Percentiles rank a stretch among this genome's conserved stretches.
Evolutionary conservation across 2,329 filamentous ascomycete species (phyloP).

Genomic region (Thelonectria blattea): DNA sequence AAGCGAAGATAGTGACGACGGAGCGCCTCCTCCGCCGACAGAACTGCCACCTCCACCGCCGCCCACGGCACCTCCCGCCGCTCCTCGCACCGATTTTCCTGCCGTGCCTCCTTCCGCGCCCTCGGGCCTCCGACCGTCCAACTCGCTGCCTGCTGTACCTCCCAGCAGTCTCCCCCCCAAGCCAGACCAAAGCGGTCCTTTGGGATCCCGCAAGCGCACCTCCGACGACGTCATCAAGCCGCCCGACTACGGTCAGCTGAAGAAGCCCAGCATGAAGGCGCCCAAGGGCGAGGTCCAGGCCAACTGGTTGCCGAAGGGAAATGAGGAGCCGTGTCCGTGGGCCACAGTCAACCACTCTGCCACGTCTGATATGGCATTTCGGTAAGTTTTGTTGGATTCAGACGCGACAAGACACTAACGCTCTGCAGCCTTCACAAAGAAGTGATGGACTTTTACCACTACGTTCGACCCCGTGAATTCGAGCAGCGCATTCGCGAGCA

Average conservation of each 20-base stretch:
- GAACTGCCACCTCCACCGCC: conserved; percentile 29
- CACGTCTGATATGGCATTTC: conserved; percentile 59
- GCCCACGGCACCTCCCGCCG: conserved; percentile 7
- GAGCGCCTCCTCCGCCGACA: conserved; percentile 25
- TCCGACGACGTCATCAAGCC: conserved; percentile 70
- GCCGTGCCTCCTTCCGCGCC: conserved; percentile 16
- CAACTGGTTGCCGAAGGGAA: conserved; percentile 56
- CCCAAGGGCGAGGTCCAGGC: conserved; percentile 56
- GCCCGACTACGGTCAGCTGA: conserved; percentile 58
- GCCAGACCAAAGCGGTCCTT: conserved; percentile 47
- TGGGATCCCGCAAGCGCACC: conserved; percentile 77
- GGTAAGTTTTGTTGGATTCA: conserved; percentile 51
- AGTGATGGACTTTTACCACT: conserved; percentile 86
- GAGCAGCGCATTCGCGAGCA: conserved; percentile 78
- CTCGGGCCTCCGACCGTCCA: conserved; percentile 35
- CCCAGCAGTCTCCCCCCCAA: conserved; percentile 7
- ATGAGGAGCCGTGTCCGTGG: conserved; percentile 68
- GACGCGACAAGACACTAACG: neutral
- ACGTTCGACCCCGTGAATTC: conserved; percentile 76
- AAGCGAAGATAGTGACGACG: conserved; percentile 30
- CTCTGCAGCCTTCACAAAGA: conserved; percentile 79
- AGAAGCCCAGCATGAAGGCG: conserved; percentile 57
- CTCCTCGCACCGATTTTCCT: too few relatives aligned
- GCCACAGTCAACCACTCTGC: conserved; percentile 58
- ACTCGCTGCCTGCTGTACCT: neutral